Conservation (phyloP, 108 stramenopile species). For the Cyclotella choctawhatcheeana region DNA sequence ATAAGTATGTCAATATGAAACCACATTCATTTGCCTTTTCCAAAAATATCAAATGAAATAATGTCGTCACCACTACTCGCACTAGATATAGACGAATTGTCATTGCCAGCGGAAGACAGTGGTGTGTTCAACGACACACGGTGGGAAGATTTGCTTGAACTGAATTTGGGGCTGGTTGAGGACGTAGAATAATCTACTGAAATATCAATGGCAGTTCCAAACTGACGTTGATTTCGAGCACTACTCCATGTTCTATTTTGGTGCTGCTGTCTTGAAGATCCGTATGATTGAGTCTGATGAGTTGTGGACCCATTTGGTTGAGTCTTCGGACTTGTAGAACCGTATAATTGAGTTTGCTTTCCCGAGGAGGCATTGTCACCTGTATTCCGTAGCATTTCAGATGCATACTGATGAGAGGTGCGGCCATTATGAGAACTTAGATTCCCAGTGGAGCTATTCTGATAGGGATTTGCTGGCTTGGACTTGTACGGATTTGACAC, state of each 20-base stretch:
- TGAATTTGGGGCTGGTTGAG: neutral
- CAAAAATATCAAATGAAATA: conserved; percentile 39
- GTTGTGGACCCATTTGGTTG: neutral
- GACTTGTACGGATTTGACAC: conserved; percentile 54
- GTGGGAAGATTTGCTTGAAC: neutral
- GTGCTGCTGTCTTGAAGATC: neutral
- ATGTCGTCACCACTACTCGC: conserved; percentile 43
- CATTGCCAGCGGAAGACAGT: neutral
- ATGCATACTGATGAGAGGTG: conserved; percentile 26
- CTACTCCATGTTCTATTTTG: conserved; percentile 16
- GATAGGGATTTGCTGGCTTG: conserved; percentile 14
- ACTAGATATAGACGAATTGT: conserved; percentile 11
- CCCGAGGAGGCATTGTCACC: too few relatives aligned
- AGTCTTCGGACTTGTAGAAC: neutral
- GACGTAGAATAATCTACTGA: conserved; percentile 21
- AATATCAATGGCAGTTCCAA: conserved; percentile 42
- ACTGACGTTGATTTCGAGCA: conserved; percentile 45
- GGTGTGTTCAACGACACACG: neutral
- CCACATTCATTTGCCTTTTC: conserved; percentile 14
- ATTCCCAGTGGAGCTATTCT: neutral
- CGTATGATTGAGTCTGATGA: neutral
- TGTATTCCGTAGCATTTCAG: conserved; percentile 25
- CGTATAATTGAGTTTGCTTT: too few relatives aligned
- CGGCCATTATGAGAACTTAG: neutral
- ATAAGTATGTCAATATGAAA: neutral